Base-by-base conservation (phyloP, 176 grass and related monocot genomes). In the Juncus effusus region DNA sequence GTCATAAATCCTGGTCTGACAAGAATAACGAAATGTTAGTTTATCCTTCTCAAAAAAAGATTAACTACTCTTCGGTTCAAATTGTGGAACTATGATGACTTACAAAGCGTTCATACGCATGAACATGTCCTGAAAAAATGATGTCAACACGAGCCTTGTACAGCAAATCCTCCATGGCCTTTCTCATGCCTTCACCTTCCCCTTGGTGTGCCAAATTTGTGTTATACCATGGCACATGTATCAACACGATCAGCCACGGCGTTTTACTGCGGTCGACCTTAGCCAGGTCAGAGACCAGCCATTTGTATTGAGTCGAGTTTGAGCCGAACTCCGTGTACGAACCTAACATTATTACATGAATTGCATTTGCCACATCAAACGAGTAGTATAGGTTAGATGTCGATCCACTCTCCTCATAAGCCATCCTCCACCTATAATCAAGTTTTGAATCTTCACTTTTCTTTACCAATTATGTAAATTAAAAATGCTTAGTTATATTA, bases 191-290 rank as follows among this genome's bases (percentile, higher is more conserved):
- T 56, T 96, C 88, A 3, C 86, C 93, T 75, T 96, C 93, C 7
- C 82, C 84, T 39, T 88, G 69, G 54, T 96, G 93, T 61, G 82
- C 87, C 5, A 73, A 54, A 74, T 96, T 90, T 7, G 93, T 96
- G 82, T 87, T 96, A 75, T 96, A 96, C 93, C 93, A 96, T 0
- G 93, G 88, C 4, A 85, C 83, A 37, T 96, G 93, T 56, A 90
- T 58, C 74, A 85, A 47, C 59, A 78, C 84, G 6, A 96, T 40
- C 6, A 96, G 51, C 93, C 93, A 96, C 1, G 88, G 85, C 2
- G 88, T 91, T 0, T 67, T 13, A 40, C 36, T 63, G 16, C 93
- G 80, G 77, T 96, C 82, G 3, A 96, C 82, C 57, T 61, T 75
- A 4, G 77, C 93, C 59, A 96, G 76, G 71, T 96, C 93, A 10